Percentiles rank a stretch among this genome's conserved stretches.
Evolutionary conservation across 2,329 filamentous ascomycete genomes (phyloP).

Genomic region (Cercospora sp.): DNA sequence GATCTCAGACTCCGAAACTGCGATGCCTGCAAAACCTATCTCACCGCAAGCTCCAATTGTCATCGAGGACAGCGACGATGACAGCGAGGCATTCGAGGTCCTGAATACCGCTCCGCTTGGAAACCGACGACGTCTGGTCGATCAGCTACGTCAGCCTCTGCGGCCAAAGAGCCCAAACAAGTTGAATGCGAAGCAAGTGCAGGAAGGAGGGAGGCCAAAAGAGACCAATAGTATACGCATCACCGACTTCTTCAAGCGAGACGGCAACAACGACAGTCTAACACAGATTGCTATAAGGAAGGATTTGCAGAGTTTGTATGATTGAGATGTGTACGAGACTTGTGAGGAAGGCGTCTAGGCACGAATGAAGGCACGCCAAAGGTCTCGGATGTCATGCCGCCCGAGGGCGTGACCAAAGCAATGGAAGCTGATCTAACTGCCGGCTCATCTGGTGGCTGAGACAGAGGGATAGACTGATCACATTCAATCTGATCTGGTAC

Average conservation of each 20-base stretch:
- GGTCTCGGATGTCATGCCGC: not conserved
- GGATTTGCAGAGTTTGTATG: not conserved
- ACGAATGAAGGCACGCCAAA: not conserved
- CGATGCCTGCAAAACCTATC: not conserved
- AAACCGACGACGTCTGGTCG: not conserved
- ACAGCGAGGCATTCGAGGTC: not conserved
- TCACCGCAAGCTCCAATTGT: not conserved
- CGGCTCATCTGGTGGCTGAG: not conserved
- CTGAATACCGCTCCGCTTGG: not conserved
- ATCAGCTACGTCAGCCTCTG: not conserved
- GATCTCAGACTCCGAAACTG: not conserved
- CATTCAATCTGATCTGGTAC: not conserved
- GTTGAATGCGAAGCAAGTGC: not conserved
- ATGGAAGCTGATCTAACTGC: not conserved
- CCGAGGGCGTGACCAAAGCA: not conserved
- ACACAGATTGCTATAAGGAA: not conserved
- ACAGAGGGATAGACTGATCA: not conserved
- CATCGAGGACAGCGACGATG: not conserved
- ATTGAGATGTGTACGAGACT: not conserved
- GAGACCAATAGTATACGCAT: not conserved
- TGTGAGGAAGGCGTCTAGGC: not conserved
- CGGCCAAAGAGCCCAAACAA: not conserved
- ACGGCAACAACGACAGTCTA: not conserved
- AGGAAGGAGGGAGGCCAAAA: not conserved
- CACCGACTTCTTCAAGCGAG: not conserved